Conservation (phyloP, 495 filamentous ascomycete species). For the Antarctomyces pellizariae region DNA sequence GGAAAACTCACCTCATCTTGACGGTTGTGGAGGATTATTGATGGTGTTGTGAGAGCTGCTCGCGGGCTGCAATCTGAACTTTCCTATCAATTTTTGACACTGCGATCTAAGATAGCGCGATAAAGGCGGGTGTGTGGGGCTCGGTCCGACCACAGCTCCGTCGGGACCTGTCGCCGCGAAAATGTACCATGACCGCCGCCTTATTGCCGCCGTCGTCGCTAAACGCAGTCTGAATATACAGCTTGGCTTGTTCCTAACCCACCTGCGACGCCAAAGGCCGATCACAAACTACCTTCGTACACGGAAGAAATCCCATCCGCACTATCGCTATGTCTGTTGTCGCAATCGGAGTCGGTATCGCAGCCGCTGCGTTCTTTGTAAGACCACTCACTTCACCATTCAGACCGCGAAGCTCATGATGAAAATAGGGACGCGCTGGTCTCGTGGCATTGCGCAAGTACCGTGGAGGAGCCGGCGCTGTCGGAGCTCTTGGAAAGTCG, state of each 20-base stretch:
- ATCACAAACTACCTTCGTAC: not conserved
- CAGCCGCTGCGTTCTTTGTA: conserved; percentile 54
- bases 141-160: too few relatives aligned
- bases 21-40: conserved; percentile 2
- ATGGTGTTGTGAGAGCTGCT: conserved; percentile 3
- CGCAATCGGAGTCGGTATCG: conserved; percentile 55
- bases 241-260: too few relatives aligned
- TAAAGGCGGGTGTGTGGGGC: too few relatives aligned
- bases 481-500: conserved; percentile 57
- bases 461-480: conserved; percentile 33
- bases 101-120: too few relatives aligned
- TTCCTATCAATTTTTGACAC: too few relatives aligned
- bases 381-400: conserved; percentile 9
- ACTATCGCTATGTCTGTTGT: conserved; percentile 47
- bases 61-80: too few relatives aligned
- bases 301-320: not conserved
- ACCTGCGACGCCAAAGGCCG: too few relatives aligned
- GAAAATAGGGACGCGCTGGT: conserved; percentile 60
- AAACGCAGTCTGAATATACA: too few relatives aligned
- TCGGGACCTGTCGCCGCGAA: too few relatives aligned
- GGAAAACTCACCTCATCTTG: conserved; percentile 18
- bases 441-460: conserved; percentile 70
- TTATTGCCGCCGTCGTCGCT: too few relatives aligned
- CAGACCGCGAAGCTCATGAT: conserved; percentile 8
- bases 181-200: too few relatives aligned